Evolutionary conservation across 1,284 basidiomycete species (phyloP).

Genomic region (Cutaneotrichosporon arboriforme): DNA sequence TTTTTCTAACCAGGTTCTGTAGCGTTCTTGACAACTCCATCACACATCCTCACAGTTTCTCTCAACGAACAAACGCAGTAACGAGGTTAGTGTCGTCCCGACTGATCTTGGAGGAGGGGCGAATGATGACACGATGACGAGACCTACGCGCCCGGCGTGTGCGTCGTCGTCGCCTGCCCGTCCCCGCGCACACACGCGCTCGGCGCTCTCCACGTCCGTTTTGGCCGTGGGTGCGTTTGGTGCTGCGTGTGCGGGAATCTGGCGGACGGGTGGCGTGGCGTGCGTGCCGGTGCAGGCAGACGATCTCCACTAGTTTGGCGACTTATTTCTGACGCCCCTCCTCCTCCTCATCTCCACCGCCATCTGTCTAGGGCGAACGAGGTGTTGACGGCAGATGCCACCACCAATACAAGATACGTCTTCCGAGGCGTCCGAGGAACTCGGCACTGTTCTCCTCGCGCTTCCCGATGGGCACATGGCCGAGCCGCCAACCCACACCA

Average conservation of each 20-base stretch:
- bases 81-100: slow-evolving; percentile 1
- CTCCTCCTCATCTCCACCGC: slow-evolving; percentile 3
- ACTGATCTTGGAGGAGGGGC: background rate
- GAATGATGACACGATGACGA: slow-evolving; percentile 46
- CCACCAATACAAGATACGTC: background rate
- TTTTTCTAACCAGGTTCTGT: background rate
- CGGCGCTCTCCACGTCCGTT: slow-evolving; percentile 17
- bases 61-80: background rate
- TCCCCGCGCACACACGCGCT: slow-evolving; percentile 14
- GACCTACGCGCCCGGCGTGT: slow-evolving; percentile 30
- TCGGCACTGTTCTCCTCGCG: slow-evolving; percentile 42
- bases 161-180: slow-evolving; percentile 1
- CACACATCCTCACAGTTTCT: background rate
- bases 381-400: slow-evolving; percentile 10
- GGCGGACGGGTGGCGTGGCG: background rate
- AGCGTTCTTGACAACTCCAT: no score
- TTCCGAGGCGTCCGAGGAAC: slow-evolving; percentile 10
- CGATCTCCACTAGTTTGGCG: slow-evolving; percentile 47
- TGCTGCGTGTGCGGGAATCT: background rate
- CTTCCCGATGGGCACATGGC: slow-evolving; percentile 45
- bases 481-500: slow-evolving; percentile 29
- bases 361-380: background rate
- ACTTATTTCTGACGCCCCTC: slow-evolving; percentile 39
- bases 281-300: slow-evolving; percentile 21
- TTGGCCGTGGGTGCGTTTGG: slow-evolving; percentile 7